Evolutionary conservation across 495 filamentous ascomycete species (phyloP).

Genomic region (Aspergillus campestris): DNA sequence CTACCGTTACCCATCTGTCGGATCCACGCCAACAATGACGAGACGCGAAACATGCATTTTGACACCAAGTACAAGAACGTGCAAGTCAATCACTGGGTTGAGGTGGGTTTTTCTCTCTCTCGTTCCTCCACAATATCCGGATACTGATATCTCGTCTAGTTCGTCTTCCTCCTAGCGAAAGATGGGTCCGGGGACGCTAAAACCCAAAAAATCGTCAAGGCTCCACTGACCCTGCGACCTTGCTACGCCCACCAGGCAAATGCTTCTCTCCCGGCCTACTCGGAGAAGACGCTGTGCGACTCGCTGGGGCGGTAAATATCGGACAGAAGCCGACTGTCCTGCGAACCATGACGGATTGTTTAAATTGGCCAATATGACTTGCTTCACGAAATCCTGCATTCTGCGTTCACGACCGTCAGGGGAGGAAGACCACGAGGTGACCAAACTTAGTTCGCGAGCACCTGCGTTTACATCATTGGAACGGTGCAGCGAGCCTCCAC

Average conservation of each 20-base stretch:
- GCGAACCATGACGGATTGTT: no score
- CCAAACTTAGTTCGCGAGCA: no score
- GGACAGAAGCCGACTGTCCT: no score
- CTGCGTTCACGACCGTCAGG: no score
- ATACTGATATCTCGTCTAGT: background rate
- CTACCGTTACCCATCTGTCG: conserved; percentile 5
- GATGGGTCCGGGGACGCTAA: background rate
- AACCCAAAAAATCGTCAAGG: conserved; percentile 3
- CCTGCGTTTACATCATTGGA: no score
- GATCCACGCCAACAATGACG: background rate
- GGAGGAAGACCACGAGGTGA: no score
- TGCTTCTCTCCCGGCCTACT: conserved; percentile 7
- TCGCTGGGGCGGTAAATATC: no score
- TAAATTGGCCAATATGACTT: no score
- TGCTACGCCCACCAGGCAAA: conserved; percentile 9
- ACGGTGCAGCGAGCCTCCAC: no score
- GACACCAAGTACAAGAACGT: conserved; percentile 9
- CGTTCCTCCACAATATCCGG: no score
- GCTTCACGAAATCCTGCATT: no score
- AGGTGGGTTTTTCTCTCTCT: conserved; percentile 1
- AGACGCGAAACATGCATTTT: conserved; percentile 6
- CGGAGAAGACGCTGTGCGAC: background rate
- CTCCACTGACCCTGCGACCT: conserved; percentile 6
- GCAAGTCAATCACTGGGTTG: conserved; percentile 7
- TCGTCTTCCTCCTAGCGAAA: conserved; percentile 2